A percentile compares a stretch with the other conserved stretches of the same genome.
Conservation (phyloP, 202 grass and related monocot genomes). For the Setaria italica region DNA sequence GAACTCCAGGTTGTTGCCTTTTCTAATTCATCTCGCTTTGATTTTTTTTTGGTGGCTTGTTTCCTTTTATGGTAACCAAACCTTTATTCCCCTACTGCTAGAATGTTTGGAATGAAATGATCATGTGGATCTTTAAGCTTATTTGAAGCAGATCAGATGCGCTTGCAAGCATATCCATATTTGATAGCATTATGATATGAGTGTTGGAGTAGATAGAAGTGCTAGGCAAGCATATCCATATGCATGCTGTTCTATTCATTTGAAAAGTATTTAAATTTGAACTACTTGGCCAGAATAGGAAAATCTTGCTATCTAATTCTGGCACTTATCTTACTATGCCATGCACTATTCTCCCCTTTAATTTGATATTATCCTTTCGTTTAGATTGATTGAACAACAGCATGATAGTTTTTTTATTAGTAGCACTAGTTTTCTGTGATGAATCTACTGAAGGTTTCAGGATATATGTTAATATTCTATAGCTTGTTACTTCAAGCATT, state of each 20-base stretch:
- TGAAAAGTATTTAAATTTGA: constrained; percentile 2
- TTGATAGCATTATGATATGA: constrained; percentile 25
- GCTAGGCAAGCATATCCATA: background rate
- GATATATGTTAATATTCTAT: constrained; percentile 10
- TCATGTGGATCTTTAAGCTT: background rate
- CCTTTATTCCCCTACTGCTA: constrained; percentile 3
- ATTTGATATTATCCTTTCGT: constrained; percentile 12
- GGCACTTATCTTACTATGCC: background rate
- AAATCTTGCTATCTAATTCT: constrained; percentile 6
- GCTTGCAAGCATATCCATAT: constrained; percentile 27
- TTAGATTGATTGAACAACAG: constrained; percentile 26
- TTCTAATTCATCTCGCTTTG: background rate
- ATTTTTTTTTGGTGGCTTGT: background rate
- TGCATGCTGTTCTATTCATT: constrained; percentile 29
- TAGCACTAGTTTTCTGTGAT: background rate
- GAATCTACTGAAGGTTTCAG: constrained; percentile 22
- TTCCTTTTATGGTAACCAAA: background rate
- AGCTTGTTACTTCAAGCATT: constrained; percentile 27
- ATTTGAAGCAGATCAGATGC: background rate
- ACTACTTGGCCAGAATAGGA: constrained; percentile 13
- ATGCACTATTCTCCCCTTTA: constrained; percentile 17
- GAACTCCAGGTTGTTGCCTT: background rate
- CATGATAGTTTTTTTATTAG: constrained; percentile 6
- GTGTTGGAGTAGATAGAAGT: constrained; percentile 21
- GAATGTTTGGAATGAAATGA: constrained; percentile 13